A percentile compares a stretch with the other conserved stretches of the same genome.
phyloP scores from a whole-genome alignment of 1,139 yeast species.

The Zygosaccharomyces sapae region DNA sequence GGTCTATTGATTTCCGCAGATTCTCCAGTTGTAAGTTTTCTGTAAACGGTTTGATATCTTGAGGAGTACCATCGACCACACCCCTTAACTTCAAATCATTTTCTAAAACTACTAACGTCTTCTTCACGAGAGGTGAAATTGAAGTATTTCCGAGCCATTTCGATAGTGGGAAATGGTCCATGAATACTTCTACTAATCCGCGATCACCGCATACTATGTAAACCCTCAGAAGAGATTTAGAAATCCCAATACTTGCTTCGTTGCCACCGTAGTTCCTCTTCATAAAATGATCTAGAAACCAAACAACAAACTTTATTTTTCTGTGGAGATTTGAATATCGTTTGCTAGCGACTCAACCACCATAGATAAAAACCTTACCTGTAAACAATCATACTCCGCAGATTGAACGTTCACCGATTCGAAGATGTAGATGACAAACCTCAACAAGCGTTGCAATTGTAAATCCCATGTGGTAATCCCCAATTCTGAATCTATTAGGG shows the following conservation, averaged over 20 bases:
- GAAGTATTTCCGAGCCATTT: constrained; percentile 17
- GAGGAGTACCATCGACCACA: not conserved
- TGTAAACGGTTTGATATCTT: constrained; percentile 16
- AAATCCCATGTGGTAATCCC: constrained; percentile 26
- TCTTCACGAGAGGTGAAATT: constrained; percentile 12
- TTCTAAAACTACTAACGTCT: constrained; percentile 20
- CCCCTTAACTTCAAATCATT: constrained; percentile 26
- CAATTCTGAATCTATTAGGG: constrained; percentile 19
- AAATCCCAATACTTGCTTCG: constrained; percentile 15
- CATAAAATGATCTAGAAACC: constrained; percentile 18
- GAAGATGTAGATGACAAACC: constrained; percentile 27
- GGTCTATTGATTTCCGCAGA: constrained; percentile 18
- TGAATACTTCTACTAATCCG: constrained; percentile 12
- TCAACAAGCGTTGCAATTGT: constrained; percentile 25
- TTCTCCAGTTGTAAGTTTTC: constrained; percentile 25
- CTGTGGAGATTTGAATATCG: constrained; percentile 13
- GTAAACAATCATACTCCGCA: constrained; percentile 14
- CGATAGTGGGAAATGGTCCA: constrained; percentile 18
- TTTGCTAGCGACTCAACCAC: constrained; percentile 16
- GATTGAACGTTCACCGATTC: constrained; percentile 17
- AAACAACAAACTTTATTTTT: constrained; percentile 23
- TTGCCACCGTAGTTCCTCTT: constrained; percentile 10
- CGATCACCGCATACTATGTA: constrained; percentile 18
- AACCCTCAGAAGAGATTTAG: constrained; percentile 26
- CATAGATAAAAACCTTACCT: constrained; percentile 19